Conservation (phyloP, 306 rosid species). For the Nissolia schottii region DNA sequence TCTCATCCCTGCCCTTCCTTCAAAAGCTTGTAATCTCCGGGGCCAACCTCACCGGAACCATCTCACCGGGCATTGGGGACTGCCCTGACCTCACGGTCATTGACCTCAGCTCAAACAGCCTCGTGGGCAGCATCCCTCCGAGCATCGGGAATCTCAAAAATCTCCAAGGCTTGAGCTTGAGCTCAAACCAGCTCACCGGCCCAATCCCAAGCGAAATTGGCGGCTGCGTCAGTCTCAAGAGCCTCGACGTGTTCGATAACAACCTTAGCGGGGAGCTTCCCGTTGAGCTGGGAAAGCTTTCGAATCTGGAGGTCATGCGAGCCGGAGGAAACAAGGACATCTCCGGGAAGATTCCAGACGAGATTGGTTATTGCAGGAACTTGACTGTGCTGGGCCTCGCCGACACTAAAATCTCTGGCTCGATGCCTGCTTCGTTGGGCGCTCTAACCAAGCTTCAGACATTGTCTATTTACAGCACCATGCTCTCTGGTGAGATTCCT, state of each 20-base stretch:
- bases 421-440: constrained; percentile 67
- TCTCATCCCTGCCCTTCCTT: constrained; percentile 57
- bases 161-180: constrained; percentile 58
- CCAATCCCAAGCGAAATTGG: constrained; percentile 57
- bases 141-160: constrained; percentile 55
- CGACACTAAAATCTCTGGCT: constrained; percentile 69
- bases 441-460: constrained; percentile 53
- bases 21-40: constrained; percentile 57
- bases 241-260: constrained; percentile 60
- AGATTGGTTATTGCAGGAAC: constrained; percentile 63
- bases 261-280: constrained; percentile 54
- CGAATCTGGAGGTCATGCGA: constrained; percentile 52
- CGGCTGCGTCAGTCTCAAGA: constrained; percentile 51
- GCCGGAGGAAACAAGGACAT: constrained; percentile 84
- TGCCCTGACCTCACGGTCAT: constrained; percentile 43
- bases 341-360: constrained; percentile 57
- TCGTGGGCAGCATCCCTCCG: constrained; percentile 57
- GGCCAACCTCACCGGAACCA: constrained; percentile 59
- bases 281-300: constrained; percentile 46
- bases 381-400: constrained; percentile 67
- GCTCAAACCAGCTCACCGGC: constrained; percentile 72
- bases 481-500: constrained; percentile 79
- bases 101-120: constrained; percentile 68
- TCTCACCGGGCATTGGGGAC: constrained; percentile 53
- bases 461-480: constrained; percentile 66